Evolutionary conservation across 2,329 filamentous ascomycete genomes (phyloP), one percentile per base, ranked within the genome.

Genomic region (Sporothrix globosa): DNA sequence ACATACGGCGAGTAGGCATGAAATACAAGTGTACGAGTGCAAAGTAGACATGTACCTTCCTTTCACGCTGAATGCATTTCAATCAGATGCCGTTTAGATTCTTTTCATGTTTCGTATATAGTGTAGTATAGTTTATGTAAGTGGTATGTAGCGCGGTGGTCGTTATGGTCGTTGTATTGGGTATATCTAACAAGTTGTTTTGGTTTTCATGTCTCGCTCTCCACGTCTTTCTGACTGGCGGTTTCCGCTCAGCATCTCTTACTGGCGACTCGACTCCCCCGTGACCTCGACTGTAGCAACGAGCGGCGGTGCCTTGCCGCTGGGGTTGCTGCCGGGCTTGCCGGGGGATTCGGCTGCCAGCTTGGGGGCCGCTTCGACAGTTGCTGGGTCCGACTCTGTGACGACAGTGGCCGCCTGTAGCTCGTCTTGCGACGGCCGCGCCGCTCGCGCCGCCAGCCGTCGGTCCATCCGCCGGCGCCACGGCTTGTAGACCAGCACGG

Each of bases 401-500:
- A 50, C 63, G 3, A 53, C 48, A 6, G 63, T 50, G 17, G 48
- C 63, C 19, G 46, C 63, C 30, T 17, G 27, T 4, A 10, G 24
- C 24, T 30, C 61, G 11, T 65, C 61, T 7, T 19, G 46, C 9
- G 27, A 39, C 48, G 30, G 30, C 17, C 41, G 58, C 9, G 65
- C 24, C 4, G 65, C 69, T 7, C n/a, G 69, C 1, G 17, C 39
- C 5, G 65, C 61, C 14, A 41, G 41, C 21, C 24, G 48, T 10
- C 68, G 63, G 6, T 84, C 81, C 74, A 85, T 80, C 10, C 81
- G 79, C 56, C 81, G 78, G 39, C 92, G 86, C 94, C 95, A 97
- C 0, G 92, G 92, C 74, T 86, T 87, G 77, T 97, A 97, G 0
- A 91, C 77, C 0, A 95, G 17, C 0, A 97, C 86, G 9, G 92